A percentile compares a stretch with the other conserved stretches of the same genome.
phyloP scores from a whole-genome alignment of 768 basidiomycete species.

The Udeniomyces megalosporus region DNA sequence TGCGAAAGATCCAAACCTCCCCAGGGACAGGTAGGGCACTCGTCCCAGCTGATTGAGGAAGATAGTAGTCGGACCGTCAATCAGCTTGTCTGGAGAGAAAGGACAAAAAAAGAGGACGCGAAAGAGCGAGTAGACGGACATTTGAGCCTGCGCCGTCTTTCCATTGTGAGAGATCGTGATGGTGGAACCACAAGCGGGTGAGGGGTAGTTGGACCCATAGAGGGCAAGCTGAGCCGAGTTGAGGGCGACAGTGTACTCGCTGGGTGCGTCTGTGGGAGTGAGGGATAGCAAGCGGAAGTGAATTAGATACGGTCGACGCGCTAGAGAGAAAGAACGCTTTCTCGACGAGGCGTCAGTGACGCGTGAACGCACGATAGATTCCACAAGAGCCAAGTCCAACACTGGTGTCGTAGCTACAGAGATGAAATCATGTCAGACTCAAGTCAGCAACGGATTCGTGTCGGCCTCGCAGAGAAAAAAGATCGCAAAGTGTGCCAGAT shows the following conservation, averaged over 20 bases:
- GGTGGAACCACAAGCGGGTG: slow-evolving; percentile 3
- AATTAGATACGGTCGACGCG: no score
- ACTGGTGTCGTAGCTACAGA: no score
- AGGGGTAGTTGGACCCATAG: slow-evolving; percentile 6
- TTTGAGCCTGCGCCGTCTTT: slow-evolving; percentile 6
- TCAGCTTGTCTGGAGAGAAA: neutral
- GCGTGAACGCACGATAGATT: no score
- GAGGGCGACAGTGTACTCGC: slow-evolving; percentile 12
- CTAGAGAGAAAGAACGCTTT: no score
- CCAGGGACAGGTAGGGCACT: slow-evolving; percentile 12
- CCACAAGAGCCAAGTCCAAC: no score
- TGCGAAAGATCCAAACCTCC: neutral
- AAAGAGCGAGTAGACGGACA: neutral
- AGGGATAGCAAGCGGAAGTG: no score
- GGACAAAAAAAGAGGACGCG: neutral
- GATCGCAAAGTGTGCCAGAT: no score
- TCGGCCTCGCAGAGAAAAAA: no score
- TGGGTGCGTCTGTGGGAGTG: neutral
- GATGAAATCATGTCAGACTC: no score
- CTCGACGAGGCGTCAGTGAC: no score
- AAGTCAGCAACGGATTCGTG: no score
- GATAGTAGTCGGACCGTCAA: no score
- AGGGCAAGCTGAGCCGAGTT: slow-evolving; percentile 12
- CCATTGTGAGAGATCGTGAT: slow-evolving; percentile 12
- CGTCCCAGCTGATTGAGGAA: neutral